Evolutionary conservation across 441 rosid genomes (phyloP), one percentile per base, ranked within the genome.

Genomic region (Mallotus repandus): DNA sequence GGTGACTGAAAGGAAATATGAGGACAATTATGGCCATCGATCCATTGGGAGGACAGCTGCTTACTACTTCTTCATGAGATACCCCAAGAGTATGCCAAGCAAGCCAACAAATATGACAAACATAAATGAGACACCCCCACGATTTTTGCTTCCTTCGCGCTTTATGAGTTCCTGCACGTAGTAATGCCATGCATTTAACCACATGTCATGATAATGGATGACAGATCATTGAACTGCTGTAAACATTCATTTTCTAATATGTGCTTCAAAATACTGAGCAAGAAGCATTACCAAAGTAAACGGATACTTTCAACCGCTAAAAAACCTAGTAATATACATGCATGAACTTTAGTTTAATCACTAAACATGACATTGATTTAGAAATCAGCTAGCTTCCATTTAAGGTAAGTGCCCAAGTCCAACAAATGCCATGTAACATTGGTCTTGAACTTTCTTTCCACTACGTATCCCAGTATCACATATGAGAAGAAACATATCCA

Each of bases 21-120:
- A n/a, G 45, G 70, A 62, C 57, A 76, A 77, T 43, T 55, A 54
- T 22, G 38, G 77, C 70, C 53, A 63, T 35, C 59, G 60, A 55
- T 46, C 29, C 43, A 38, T 55, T 21, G 9, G 7, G 7, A 48
- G 4, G 61, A 41, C 15, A 22, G 61, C 22, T 63, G 74, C 59
- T 82, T 77, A 89, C 2, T 87, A 74, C 78, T 77, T 86, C 88
- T 86, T 90, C 87, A 86, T 73, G 66, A 89, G 56, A 58, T 86
- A 90, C 41, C 96, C 96, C 81, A 89, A 63, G 45, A 90, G 29
- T 73, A 90, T 74, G 81, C 93, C 91, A 0, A 90, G 84, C 81
- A 90, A 63, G 58, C 89, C 91, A 50, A 87, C 74, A 32, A 89
- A 63, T 73, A 89, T 69, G 62, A 89, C 87, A 72, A 84, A 76